Evolutionary conservation across 2,329 filamentous ascomycete species (phyloP), one percentile per base, ranked within the genome.

Genomic region (Elsinoe batatas): DNA sequence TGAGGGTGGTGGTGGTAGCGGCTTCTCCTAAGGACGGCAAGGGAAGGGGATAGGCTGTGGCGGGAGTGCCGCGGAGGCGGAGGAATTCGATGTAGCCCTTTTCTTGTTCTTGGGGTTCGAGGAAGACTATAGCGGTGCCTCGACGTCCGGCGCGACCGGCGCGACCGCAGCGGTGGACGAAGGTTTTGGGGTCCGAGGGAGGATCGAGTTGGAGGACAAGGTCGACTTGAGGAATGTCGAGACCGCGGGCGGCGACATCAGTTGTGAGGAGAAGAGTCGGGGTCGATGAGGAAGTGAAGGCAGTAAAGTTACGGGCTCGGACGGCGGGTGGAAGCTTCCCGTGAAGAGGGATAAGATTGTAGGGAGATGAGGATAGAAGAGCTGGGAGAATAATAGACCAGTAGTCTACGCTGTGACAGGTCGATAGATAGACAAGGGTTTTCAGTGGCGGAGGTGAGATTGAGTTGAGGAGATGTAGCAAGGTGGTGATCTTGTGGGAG

Each of bases 361-460:
- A 22, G 15, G 12, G 10, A 18, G 47, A 3, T 18, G 20, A 20
- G 0, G 80, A 74, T 64, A 88, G 88, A 5, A 96, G 72, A 1
- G 78, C 71, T 0, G 88, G 87, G 1, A 98, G 76, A 5, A 95
- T 75, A 62, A 89, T 80, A 58, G 91, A 83, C 68, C 95, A 94
- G 71, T 97, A 97, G 69, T 97, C 91, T 58, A 98, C 93, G 0
- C 88, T 87, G 32, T 90, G 91, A 68, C 93, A 96, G 1, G 91
- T 96, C 0, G 91, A 94, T 18, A 97, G 78, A 67, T 96, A 98
- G 54, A 96, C 77, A 54, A 98, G 96, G 32, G 83, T 86, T 65
- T 91, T 90, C 61, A 91, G 84, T 0, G 91, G 91, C 3, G 76
- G 79, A 0, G 87, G 80, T n/a, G 85, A 77, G 18, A 95, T 70